These are phyloP conservation scores for Thuja plicata DNA, from an alignment of 83 land plant species.

Conservation along the genomic window DNA sequence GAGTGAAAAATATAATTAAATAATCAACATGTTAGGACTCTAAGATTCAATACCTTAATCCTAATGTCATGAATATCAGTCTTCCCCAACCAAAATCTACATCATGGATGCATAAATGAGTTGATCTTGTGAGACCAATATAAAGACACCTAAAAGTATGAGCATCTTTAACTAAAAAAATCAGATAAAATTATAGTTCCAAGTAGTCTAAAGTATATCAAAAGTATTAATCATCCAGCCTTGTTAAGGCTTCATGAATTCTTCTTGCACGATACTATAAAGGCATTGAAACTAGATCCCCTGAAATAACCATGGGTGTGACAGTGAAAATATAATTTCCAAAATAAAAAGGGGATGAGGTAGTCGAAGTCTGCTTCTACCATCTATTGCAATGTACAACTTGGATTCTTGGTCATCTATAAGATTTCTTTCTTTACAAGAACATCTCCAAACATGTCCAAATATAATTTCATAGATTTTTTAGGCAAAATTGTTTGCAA, in stretches of 20 bases:
- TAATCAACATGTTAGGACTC: no score
- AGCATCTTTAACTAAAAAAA: conserved; percentile 58
- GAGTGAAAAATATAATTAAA: no score
- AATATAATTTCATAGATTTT: conserved; percentile 68
- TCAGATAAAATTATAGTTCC: conserved; percentile 67
- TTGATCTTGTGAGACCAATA: conserved; percentile 82
- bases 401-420: conserved; percentile 42
- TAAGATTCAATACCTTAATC: no score
- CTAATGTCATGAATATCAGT: conserved; percentile 90
- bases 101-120: conserved; percentile 75
- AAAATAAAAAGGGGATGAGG: conserved; percentile 54
- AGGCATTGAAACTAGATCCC: conserved; percentile 52
- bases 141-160: conserved; percentile 67
- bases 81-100: conserved; percentile 97
- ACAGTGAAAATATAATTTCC: conserved; percentile 69
- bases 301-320: conserved; percentile 56
- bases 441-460: conserved; percentile 64
- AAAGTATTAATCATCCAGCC: conserved; percentile 75
- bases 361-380: conserved; percentile 44
- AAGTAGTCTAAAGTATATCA: conserved; percentile 77
- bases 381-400: conserved; percentile 59
- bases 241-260: conserved; percentile 51
- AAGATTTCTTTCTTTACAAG: conserved; percentile 57
- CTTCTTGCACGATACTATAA: conserved; percentile 43
- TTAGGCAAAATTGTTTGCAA: conserved; percentile 22